phyloP scores from a whole-genome alignment of 2,329 filamentous ascomycete species.

The Phialophora tarda region DNA sequence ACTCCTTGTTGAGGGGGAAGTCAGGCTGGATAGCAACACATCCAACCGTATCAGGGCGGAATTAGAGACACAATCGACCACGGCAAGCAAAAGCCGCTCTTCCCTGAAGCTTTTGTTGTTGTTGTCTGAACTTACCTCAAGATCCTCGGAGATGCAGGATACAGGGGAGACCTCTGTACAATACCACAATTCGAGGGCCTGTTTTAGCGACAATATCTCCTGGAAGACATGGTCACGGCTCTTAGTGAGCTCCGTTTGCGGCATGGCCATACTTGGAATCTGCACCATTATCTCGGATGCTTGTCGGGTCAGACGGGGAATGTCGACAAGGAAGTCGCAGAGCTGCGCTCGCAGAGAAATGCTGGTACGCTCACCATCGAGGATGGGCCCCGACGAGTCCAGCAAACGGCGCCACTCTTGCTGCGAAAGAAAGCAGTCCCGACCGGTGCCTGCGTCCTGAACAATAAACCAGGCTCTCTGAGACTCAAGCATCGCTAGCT shows the following conservation, averaged over 20 bases:
- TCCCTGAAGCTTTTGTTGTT: not conserved
- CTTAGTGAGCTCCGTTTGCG: not conserved
- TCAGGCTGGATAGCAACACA: not conserved
- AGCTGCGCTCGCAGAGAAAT: conserved; percentile 29
- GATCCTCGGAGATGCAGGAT: not conserved
- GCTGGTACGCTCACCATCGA: conserved; percentile 10
- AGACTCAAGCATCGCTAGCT: conserved; percentile 34
- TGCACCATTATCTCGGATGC: not conserved
- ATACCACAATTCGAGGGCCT: conserved; percentile 22
- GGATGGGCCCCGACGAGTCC: not conserved
- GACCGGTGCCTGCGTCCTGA: conserved; percentile 25
- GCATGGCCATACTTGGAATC: not conserved
- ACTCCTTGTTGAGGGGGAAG: not conserved
- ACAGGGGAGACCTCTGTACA: conserved; percentile 5
- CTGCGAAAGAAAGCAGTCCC: conserved; percentile 28
- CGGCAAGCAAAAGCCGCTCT: conserved; percentile 7
- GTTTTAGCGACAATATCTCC: conserved; percentile 8
- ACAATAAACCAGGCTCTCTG: conserved; percentile 35
- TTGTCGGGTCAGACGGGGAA: conserved; percentile 23
- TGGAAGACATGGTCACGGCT: not conserved
- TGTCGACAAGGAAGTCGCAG: conserved; percentile 28
- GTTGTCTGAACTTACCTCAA: not conserved
- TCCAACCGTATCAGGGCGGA: conserved; percentile 16
- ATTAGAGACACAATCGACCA: conserved; percentile 19
- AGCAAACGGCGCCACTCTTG: conserved; percentile 25